A percentile compares a stretch with the other conserved stretches of the same genome.
These are phyloP conservation scores for Dactylella cylindrospora DNA, from an alignment of 2,329 filamentous ascomycete genomes.

Conservation along the genomic window DNA sequence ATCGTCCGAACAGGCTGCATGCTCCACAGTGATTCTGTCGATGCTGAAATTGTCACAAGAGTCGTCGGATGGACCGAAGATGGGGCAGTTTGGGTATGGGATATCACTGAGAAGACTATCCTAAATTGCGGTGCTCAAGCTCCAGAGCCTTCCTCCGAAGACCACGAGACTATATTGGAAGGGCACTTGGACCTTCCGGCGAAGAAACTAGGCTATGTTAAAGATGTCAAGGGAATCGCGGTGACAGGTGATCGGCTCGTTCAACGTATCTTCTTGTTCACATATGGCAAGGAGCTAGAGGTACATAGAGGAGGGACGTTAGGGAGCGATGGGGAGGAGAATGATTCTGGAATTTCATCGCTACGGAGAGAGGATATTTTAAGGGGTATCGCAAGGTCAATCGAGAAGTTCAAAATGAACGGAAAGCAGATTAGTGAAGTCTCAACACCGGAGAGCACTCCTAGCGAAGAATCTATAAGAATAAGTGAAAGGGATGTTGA, in stretches of 20 bases:
- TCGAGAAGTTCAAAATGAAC: background rate
- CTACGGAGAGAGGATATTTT: conserved; percentile 17
- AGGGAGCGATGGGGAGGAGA: conserved; percentile 8
- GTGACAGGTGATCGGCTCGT: conserved; percentile 22
- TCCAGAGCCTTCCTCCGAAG: background rate
- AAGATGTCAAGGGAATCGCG: conserved; percentile 26
- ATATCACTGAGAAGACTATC: conserved; percentile 28
- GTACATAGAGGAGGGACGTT: conserved; percentile 15
- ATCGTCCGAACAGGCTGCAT: conserved; percentile 21
- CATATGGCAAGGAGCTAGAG: conserved; percentile 18
- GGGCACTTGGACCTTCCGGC: conserved; percentile 6
- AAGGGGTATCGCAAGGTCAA: background rate
- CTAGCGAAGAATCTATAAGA: too few species aligned
- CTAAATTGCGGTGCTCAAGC: conserved; percentile 7
- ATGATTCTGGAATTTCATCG: conserved; percentile 24
- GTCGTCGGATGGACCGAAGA: conserved; percentile 21
- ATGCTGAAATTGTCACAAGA: conserved; percentile 26
- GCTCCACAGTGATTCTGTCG: conserved; percentile 9
- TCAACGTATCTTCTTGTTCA: conserved; percentile 20
- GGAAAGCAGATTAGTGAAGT: too few species aligned
- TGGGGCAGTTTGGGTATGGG: conserved; percentile 35
- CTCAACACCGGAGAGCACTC: too few species aligned
- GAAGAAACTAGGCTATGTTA: conserved; percentile 23
- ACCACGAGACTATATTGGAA: too few species aligned
- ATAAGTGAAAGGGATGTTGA: too few species aligned